Percentiles rank a stretch among this genome's conserved stretches.
Conservation (phyloP, 768 basidiomycete species). For the Leccinellum rugosiceps region DNA sequence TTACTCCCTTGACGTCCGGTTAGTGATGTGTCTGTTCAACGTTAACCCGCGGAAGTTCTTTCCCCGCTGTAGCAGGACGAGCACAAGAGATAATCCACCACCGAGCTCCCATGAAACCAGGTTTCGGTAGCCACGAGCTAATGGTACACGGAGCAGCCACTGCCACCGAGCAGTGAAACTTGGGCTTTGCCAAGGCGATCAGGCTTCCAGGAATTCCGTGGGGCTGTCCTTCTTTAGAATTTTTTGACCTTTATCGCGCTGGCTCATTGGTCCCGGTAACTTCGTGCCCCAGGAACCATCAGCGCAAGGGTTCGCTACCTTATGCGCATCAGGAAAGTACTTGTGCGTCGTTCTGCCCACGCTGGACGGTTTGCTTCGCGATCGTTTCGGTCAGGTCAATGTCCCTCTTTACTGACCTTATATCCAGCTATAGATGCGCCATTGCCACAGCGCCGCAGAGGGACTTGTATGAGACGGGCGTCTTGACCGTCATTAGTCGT, state of each 20-base stretch:
- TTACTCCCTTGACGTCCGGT: constrained; percentile 1
- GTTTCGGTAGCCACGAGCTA: not conserved
- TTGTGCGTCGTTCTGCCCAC: not conserved
- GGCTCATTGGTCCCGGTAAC: not conserved
- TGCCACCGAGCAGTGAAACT: not conserved
- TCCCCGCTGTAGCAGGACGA: not conserved
- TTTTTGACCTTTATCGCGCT: constrained; percentile 20
- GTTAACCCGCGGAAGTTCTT: not conserved
- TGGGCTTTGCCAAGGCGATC: constrained; percentile 12
- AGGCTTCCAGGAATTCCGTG: constrained; percentile 11
- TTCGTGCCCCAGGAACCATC: constrained; percentile 24
- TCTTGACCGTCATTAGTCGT: constrained; percentile 12
- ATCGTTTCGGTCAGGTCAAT: not conserved
- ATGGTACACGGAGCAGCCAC: constrained; percentile 4
- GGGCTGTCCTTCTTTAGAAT: constrained; percentile 9
- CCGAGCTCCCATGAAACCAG: constrained; percentile 7
- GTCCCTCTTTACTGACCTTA: not conserved
- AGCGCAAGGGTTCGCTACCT: constrained; percentile 12
- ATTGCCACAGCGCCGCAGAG: not conserved
- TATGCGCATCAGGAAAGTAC: not conserved
- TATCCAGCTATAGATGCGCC: not conserved
- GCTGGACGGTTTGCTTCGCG: not conserved
- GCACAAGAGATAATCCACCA: constrained; percentile 18
- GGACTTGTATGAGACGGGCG: not conserved
- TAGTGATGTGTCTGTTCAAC: constrained; percentile 2